Conservation (phyloP, 1,284 basidiomycete genomes). For the Fomitiporia mediterranea region DNA sequence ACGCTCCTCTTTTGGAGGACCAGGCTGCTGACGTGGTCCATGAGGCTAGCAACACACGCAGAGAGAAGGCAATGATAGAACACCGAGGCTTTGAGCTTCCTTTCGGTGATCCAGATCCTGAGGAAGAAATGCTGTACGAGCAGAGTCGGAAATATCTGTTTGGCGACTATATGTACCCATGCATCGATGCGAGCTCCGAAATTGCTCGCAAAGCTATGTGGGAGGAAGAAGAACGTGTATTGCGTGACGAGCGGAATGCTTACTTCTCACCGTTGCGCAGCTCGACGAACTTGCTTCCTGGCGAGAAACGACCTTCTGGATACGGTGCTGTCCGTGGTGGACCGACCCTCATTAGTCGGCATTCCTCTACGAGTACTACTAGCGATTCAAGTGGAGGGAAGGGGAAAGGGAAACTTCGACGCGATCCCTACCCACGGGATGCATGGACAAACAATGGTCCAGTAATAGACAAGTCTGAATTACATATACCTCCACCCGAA, state of each 20-base stretch:
- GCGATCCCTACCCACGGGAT: constrained; percentile 23
- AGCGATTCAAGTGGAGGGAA: constrained; percentile 19
- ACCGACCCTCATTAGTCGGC: constrained; percentile 15
- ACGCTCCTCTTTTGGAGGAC: constrained; percentile 69
- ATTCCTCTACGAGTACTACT: constrained; percentile 11
- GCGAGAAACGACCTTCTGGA: constrained; percentile 35
- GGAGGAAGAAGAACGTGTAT: constrained; percentile 67
- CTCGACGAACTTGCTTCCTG: constrained; percentile 37
- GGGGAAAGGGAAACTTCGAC: constrained; percentile 25
- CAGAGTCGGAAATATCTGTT: constrained; percentile 74
- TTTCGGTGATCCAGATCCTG: constrained; percentile 57
- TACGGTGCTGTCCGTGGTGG: constrained; percentile 52
- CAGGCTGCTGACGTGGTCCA: constrained; percentile 69
- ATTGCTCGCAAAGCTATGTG: constrained; percentile 59
- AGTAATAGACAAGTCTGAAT: constrained; percentile 42
- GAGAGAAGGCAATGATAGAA: constrained; percentile 33
- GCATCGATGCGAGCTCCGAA: constrained; percentile 81
- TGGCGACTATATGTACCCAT: constrained; percentile 91
- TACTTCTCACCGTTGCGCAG: constrained; percentile 59
- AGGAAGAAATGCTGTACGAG: constrained; percentile 67
- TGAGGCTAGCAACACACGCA: constrained; percentile 49
- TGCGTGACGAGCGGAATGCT: constrained; percentile 63
- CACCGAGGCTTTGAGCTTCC: constrained; percentile 62
- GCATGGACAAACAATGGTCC: background rate
- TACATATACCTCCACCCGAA: constrained; percentile 29